These are phyloP conservation scores for Pseudogymnoascus sp. DNA, from an alignment of 2,329 filamentous ascomycete genomes.

Conservation along the genomic window DNA sequence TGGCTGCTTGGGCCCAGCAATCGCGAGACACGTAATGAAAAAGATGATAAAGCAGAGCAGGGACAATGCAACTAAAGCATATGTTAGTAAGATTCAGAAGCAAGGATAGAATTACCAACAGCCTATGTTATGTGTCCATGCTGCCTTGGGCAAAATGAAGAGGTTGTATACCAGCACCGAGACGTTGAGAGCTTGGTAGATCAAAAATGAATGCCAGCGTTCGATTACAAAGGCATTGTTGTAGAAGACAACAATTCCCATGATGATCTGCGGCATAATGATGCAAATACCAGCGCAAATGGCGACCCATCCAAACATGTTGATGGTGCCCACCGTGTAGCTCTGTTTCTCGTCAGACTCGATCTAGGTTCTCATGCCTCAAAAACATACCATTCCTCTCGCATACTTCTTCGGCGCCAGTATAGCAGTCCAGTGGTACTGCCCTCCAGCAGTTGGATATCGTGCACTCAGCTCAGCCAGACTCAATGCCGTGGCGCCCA, in stretches of 20 bases:
- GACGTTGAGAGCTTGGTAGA: conserved; percentile 1
- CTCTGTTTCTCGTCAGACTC: not conserved
- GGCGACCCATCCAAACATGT: conserved; percentile 4
- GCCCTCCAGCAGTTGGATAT: conserved; percentile 36
- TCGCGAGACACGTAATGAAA: not conserved
- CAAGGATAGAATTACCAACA: not conserved
- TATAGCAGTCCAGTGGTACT: conserved; percentile 51
- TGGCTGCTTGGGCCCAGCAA: conserved; percentile 2
- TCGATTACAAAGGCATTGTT: not conserved
- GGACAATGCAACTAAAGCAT: not conserved
- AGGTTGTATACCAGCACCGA: conserved; percentile 6
- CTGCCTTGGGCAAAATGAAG: conserved; percentile 2
- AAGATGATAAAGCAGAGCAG: conserved; percentile 3
- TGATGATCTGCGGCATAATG: not conserved
- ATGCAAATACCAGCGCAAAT: conserved; percentile 6
- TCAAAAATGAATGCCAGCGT: conserved; percentile 10
- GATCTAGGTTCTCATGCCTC: not conserved
- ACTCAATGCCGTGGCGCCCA: not conserved
- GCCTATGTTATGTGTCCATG: conserved; percentile 13
- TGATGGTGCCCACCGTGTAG: conserved; percentile 1
- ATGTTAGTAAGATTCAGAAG: not conserved
- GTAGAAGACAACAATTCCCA: conserved; percentile 5
- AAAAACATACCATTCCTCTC: conserved; percentile 1
- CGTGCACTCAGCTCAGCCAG: not conserved
- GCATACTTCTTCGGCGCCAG: conserved; percentile 36